Conservation (phyloP, 179 eudicot species). For the Amaranthus tricolor region DNA sequence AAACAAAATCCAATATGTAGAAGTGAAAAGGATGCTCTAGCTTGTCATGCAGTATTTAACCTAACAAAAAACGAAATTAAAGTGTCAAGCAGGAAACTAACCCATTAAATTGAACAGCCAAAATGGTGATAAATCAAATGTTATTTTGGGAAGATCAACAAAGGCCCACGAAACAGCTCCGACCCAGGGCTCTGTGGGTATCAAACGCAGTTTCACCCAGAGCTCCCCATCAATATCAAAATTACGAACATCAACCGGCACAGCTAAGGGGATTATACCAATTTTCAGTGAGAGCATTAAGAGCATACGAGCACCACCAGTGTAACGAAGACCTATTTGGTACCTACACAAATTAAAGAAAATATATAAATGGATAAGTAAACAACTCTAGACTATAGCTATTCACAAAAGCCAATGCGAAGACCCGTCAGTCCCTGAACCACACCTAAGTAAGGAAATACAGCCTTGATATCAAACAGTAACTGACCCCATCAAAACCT, state of each 20-base stretch:
- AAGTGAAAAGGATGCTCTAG: not conserved
- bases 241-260: constrained; percentile 88
- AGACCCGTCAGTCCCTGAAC: not conserved
- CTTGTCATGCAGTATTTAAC: not conserved
- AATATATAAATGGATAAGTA: not conserved
- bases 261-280: constrained; percentile 71
- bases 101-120: constrained; percentile 96
- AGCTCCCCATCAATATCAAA: constrained; percentile 99
- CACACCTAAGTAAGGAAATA: not conserved
- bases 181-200: constrained; percentile 93
- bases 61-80: not conserved
- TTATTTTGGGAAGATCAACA: constrained; percentile 94
- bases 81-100: constrained; percentile 31
- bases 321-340: constrained; percentile 93
- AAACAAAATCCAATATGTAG: not conserved
- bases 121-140: constrained; percentile 81
- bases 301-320: constrained; percentile 98
- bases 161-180: constrained; percentile 98
- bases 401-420: not conserved
- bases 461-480: not conserved
- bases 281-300: constrained; percentile 77
- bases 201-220: constrained; percentile 83
- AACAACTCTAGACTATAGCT: not conserved
- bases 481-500: not conserved
- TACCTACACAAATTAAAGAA: constrained; percentile 48